Base-by-base conservation (phyloP, 345 rosid genomes). In the Anastatica hierochuntica region DNA sequence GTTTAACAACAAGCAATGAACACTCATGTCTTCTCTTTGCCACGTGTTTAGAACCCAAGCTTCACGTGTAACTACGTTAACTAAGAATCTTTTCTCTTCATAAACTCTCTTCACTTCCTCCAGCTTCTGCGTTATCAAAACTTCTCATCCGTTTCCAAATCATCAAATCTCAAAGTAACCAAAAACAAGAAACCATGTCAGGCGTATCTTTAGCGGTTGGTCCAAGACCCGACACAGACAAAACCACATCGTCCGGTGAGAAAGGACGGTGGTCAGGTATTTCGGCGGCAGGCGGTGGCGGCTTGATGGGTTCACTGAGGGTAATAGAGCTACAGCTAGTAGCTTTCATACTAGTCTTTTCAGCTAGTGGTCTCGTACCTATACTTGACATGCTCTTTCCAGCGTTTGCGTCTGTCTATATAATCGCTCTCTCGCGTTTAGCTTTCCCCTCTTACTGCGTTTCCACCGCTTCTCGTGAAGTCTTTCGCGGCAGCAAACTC, bases 291-390 rank as follows among this genome's bases (percentile, higher is more conserved):
- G 80, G 64, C 19, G 15, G 78, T 1, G 85, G 79, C 0, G 76
- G 89, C 0, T 35, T 79, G 34, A 83, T 88, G 90, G 83, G 94
- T 29, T 92, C 98, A 0, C 38, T 88, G 30, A 81, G 95, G 1
- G 79, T 81, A 7, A 85, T 85, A 36, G 97, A 92, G 47, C 77
- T 92, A 40, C 97, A 92, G 64, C 74, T 92, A 1, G 95, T 92
- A 0, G 94, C 95, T 13, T 92, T 92, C 73, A 81, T 83, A 31
- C 67, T 82, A 69, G 97, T 88, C 21, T 88, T 92, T 72, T 85
- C 97, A 0, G 85, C 74, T 0, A 88, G 95, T 18, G 97, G 98
- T 37, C 81, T 92, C 4, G 97, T 92, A 44, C 97, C 98, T 0
- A 56, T 83, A 29, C 79, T 88, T 1, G 97, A 88, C 70, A 71